Conservation (phyloP, 768 basidiomycete species). For the Termitomyces sp. region DNA sequence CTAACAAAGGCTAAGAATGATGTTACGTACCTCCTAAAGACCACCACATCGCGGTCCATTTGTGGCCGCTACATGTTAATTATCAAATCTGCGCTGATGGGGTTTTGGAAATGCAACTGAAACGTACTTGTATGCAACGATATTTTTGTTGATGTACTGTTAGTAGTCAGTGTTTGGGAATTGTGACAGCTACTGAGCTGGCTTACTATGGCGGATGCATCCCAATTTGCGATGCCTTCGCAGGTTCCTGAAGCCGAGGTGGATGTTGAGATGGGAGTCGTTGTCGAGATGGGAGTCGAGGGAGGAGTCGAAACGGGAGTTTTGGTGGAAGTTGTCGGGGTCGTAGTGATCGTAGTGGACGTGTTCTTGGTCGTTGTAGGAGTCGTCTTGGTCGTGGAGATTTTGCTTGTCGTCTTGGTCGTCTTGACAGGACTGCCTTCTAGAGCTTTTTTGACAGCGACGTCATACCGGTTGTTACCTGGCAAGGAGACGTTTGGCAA, state of each 20-base stretch:
- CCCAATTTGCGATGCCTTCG: background rate
- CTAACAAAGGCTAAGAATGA: no score
- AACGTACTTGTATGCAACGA: constrained; percentile 3
- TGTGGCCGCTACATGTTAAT: background rate
- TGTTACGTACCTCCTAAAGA: background rate
- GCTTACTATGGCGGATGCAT: background rate
- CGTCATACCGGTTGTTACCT: constrained; percentile 56
- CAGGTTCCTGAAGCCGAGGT: background rate
- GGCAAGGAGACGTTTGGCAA: background rate
- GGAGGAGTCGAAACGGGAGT: background rate
- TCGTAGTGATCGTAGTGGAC: background rate
- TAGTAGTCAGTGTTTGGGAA: background rate
- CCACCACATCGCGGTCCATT: constrained; percentile 12
- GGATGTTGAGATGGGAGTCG: background rate
- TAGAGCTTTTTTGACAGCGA: constrained; percentile 57
- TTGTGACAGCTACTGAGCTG: background rate
- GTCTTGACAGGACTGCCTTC: constrained; percentile 26
- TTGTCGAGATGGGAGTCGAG: background rate
- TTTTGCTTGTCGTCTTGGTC: background rate
- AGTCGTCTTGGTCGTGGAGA: background rate
- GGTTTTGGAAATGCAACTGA: background rate
- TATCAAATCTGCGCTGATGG: no score
- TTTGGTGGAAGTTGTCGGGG: background rate
- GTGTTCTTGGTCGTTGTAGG: background rate
- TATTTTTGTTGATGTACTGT: constrained; percentile 2